A percentile compares a stretch with the other conserved stretches of the same genome.
Evolutionary conservation across 2,329 filamentous ascomycete species (phyloP).

Genomic region (Ophiocordyceps polyrhachis-furcata): DNA sequence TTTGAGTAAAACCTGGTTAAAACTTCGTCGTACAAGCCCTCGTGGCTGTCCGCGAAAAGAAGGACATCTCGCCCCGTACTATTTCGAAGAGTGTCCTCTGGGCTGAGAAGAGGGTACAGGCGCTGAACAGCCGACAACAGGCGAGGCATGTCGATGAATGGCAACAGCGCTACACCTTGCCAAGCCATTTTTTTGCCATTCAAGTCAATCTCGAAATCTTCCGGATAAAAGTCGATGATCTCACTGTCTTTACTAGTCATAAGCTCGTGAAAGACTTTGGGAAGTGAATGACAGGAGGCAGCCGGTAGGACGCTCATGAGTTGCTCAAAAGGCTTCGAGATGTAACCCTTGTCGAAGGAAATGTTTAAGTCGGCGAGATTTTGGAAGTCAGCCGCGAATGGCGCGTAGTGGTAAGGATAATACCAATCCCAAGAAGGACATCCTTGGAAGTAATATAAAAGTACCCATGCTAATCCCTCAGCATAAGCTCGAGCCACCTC

Average conservation of each 20-base stretch:
- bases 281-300: slow-evolving; percentile 79
- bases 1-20: slow-evolving; percentile 82
- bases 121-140: slow-evolving; percentile 65
- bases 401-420: slow-evolving; percentile 95
- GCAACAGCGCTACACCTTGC: slow-evolving; percentile 85
- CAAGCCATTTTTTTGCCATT: slow-evolving; percentile 98
- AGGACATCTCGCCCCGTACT: slow-evolving; percentile 63
- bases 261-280: slow-evolving; percentile 69
- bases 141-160: slow-evolving; percentile 87
- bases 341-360: slow-evolving; percentile 63
- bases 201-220: slow-evolving; percentile 80
- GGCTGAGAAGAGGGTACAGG: slow-evolving; percentile 61
- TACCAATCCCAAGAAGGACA: slow-evolving; percentile 99
- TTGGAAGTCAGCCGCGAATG: slow-evolving; percentile 89
- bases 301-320: slow-evolving; percentile 95
- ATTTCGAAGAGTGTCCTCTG: slow-evolving; percentile 65
- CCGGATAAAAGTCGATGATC: slow-evolving; percentile 95
- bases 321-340: slow-evolving; percentile 88
- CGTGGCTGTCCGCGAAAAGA: slow-evolving; percentile 66
- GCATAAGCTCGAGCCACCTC: slow-evolving; percentile 83
- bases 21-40: slow-evolving; percentile 65
- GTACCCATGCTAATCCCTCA: slow-evolving; percentile 86
- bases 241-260: slow-evolving; percentile 80
- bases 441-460: slow-evolving; percentile 94
- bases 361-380: slow-evolving; percentile 64